A percentile compares a stretch with the other conserved stretches of the same genome.
These are phyloP conservation scores for Fraxinus cuspidata DNA, from an alignment of 257 asterid genomes.

Conservation along the genomic window DNA sequence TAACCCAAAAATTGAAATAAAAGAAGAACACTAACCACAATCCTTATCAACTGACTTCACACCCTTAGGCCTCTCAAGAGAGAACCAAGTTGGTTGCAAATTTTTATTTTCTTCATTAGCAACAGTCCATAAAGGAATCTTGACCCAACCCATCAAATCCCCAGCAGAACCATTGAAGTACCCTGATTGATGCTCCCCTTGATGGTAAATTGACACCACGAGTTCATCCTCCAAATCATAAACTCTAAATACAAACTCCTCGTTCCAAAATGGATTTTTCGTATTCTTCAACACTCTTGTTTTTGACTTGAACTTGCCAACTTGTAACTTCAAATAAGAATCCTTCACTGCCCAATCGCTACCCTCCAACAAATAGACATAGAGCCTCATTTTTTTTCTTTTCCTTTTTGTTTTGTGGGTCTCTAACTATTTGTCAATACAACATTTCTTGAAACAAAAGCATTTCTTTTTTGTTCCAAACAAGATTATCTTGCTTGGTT, in stretches of 20 bases:
- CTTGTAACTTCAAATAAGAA: slow-evolving; percentile 62
- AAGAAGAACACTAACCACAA: slow-evolving; percentile 49
- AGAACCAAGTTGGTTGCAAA: slow-evolving; percentile 85
- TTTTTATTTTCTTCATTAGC: slow-evolving; percentile 62
- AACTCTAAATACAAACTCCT: slow-evolving; percentile 77
- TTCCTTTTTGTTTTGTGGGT: not conserved
- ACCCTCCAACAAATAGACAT: slow-evolving; percentile 71
- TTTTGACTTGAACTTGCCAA: slow-evolving; percentile 69
- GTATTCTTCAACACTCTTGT: slow-evolving; percentile 58
- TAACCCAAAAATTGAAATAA: slow-evolving; percentile 4
- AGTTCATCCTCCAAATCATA: slow-evolving; percentile 66
- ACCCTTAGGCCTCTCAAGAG: slow-evolving; percentile 51
- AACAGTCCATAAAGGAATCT: slow-evolving; percentile 67
- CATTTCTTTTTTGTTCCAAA: not conserved
- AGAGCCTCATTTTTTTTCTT: slow-evolving; percentile 54
- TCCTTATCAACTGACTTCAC: slow-evolving; percentile 42
- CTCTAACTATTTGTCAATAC: slow-evolving; percentile 7
- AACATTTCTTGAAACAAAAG: not conserved
- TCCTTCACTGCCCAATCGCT: slow-evolving; percentile 59
- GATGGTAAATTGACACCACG: slow-evolving; percentile 52
- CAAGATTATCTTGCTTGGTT: slow-evolving; percentile 5
- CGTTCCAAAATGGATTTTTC: slow-evolving; percentile 71
- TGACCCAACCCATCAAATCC: slow-evolving; percentile 65
- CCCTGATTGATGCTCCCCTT: slow-evolving; percentile 52
- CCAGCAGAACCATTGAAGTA: slow-evolving; percentile 48